Base-by-base conservation (phyloP, 768 basidiomycete species). In the Cystofilobasidium capitatum region DNA sequence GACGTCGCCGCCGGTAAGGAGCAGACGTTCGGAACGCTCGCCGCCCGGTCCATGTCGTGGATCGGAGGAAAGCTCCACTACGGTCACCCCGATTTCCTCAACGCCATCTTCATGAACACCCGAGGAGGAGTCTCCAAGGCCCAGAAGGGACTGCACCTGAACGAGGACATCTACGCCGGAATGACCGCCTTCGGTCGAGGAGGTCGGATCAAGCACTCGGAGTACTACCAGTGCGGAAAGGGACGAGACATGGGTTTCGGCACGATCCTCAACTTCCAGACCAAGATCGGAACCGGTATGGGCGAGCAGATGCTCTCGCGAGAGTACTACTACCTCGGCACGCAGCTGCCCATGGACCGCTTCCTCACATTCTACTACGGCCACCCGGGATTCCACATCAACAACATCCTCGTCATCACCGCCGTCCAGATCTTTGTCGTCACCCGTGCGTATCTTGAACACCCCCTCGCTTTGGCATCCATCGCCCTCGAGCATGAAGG, bases 261-360 rank as follows among this genome's bases (percentile, higher is more conserved):
- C 37, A 99, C 96, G 26, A 98, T 98, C 74, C 80, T 99, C 73
- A 99, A 99, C 79, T 99, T 99, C 88, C 88, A 91, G 82, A 99
- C 96, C 65, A 99, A 99, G 84, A 93, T 99, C 73, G 94, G 96
- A 16, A 98, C 93, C n/a, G 96, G 96, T 77, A 99, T 99, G 96
- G 96, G 96, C 42, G 96, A 99, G 77, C 96, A 99, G 78, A 91
- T 98, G 90, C 83, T 99, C 74, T 96, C 91, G 79, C 85, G 96
- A 70, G 96, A 98, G 79, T 98, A 99, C 77, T 99, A 99, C 78
- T 98, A 98, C 74, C 79, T 99, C 70, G 96, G 96, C 35, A 99
- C 96, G 29, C 96, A 98, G 76, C 83, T 99, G 62, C 93, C 96
- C 42, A 87, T 98, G 76, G 96, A 99, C 77, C 86, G 96, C 54